Evolutionary conservation across 2,329 filamentous ascomycete species (phyloP), one percentile per base, ranked within the genome.

Genomic region (Apiospora kogelbergensis): DNA sequence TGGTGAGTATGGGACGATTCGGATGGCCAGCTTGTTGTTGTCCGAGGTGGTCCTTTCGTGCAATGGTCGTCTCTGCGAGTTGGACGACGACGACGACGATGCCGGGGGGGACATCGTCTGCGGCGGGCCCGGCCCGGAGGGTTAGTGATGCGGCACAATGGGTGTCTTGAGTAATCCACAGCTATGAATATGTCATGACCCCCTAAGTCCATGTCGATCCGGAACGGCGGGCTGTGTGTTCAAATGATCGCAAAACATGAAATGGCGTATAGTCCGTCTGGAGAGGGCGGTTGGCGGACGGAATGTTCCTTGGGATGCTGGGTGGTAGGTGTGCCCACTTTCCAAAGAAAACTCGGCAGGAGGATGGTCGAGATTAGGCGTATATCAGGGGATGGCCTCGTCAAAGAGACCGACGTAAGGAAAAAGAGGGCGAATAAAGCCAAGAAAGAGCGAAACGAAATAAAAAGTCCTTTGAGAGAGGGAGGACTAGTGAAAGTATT

Each of bases 1-100:
- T 60, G 84, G 84, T 26, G 83, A 82, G 72, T 85, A 85, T 24
- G 84, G 83, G 65, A 86, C 84, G 68, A 86, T 73, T 65, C 84
- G 83, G 73, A 86, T 85, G 70, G 80, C 79, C 53, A 80, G 77
- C 46, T 72, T 76, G 72, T 80, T 84, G 73, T 78, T 80, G 73
- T 83, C 80, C 70, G 83, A 82, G 40, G 78, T 78, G 45, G 80
- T 79, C 68, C 80, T 80, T 74, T 83, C 80, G 71, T 80, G 78
- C 68, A 81, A 76, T 46, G 81, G 80, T 72, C 72, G 68, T 70
- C 74, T 76, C 57, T 70, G 73, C 66, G 73, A 71, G 66, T 70
- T 70, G 66, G 72, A 73, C 44, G 73, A 72, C 67, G 74, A 71
- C 60, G 75, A 74, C 63, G 75, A 75, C 66, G 76, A 74, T 48